phyloP scores from a whole-genome alignment of 2,329 filamentous ascomycete species.

The Colletotrichum karsti region DNA sequence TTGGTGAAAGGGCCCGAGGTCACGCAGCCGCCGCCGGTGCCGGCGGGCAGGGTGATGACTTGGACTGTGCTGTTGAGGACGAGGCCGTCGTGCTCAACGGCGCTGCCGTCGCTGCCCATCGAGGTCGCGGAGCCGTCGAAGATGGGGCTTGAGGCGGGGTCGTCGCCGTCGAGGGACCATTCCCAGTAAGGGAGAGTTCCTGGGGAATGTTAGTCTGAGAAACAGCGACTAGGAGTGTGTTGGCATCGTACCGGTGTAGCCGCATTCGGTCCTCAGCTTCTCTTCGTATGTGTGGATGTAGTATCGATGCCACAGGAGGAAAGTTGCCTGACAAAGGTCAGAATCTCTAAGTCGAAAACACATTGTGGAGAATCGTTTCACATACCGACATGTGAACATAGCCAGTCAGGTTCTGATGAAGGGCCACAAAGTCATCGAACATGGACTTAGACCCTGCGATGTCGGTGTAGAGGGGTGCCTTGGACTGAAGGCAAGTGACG shows the following conservation, averaged over 20 bases:
- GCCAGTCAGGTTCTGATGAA: slow-evolving; percentile 2
- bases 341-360: not conserved
- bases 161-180: slow-evolving; percentile 29
- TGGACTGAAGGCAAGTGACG: not conserved
- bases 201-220: not conserved
- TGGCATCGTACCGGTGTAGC: slow-evolving; percentile 29
- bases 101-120: slow-evolving; percentile 46
- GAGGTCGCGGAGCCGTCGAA: slow-evolving; percentile 48
- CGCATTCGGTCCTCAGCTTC: slow-evolving; percentile 32
- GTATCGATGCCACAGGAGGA: slow-evolving; percentile 34
- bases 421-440: slow-evolving; percentile 16
- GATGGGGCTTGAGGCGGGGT: slow-evolving; percentile 41
- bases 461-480: not conserved
- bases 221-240: not conserved
- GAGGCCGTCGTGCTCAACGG: slow-evolving; percentile 35
- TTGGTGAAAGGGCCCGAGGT: slow-evolving; percentile 44
- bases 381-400: not conserved
- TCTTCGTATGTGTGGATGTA: slow-evolving; percentile 31
- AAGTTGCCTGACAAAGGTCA: not conserved
- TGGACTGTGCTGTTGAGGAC: slow-evolving; percentile 5
- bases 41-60: slow-evolving; percentile 46
- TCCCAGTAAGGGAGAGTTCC: slow-evolving; percentile 27
- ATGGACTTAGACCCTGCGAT: not conserved
- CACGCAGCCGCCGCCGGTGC: slow-evolving; percentile 57
- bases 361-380: not conserved